Evolutionary conservation across 352 stramenopile species (phyloP), one percentile per base, ranked within the genome.

Genomic region (Pythium dissimile): DNA sequence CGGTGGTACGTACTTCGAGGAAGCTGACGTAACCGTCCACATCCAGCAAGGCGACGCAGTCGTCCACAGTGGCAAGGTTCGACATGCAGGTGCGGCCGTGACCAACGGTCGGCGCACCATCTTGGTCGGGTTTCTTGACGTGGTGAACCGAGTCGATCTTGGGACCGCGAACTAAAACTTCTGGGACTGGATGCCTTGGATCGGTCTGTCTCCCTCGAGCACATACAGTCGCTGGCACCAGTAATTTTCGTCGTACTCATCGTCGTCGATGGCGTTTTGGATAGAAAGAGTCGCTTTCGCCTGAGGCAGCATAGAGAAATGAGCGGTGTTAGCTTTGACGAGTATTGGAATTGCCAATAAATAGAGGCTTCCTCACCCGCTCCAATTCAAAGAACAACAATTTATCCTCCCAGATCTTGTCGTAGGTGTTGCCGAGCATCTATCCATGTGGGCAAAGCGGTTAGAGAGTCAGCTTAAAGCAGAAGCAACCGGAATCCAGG

Each of bases 1-100:
- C 37, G 94, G 94, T 18, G 94, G 94, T 32, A 98, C 94, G 15
- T 96, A 90, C 54, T 98, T 98, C 57, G 89, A 96, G 64, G 80
- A 73, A 20, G 73, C 74, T 9, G 60, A 86, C 30, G 62, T 57
- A 13, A 94, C 81, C 0, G 54, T 94, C 2, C 80, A 88, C 56
- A 86, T 88, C 44, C 62, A 76, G 7, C 78, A 94, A 55, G 94
- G 94, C 32, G 88, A 97, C 64, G 80, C 74, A 8, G 84, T 86
- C 20, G 80, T 97, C 10, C 94, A 98, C 70, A 97, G 84, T 35
- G 92, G 92, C 12, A 97, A 97, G 62, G 71, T 98, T 27, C 75
- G 96, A 11, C 94, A 98, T 62, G 94, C 89, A 35, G 94, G 88
- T 6, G 79, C 94, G 34, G 69, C 81, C 0, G 86, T 98, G 24